phyloP scores from a whole-genome alignment of 257 asterid species.

The Solanum tarapatanum region DNA sequence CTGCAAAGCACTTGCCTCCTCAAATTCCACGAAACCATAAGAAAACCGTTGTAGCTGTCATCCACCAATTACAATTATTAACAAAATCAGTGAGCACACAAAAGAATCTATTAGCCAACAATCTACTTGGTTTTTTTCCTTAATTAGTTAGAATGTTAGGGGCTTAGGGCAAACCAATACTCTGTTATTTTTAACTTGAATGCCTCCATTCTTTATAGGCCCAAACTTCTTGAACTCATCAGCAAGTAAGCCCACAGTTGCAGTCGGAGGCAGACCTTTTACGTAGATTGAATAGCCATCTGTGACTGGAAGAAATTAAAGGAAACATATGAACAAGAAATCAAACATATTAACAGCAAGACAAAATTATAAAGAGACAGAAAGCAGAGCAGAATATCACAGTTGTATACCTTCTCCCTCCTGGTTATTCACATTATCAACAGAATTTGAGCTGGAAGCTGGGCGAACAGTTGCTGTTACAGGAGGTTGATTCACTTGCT shows the following conservation, averaged over 20 bases:
- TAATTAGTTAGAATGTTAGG: not conserved
- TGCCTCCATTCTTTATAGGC: constrained; percentile 50
- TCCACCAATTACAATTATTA: not conserved
- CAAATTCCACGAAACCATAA: constrained; percentile 40
- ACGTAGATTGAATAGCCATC: constrained; percentile 59
- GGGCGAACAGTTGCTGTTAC: constrained; percentile 27
- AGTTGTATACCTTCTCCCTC: constrained; percentile 58
- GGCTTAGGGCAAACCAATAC: constrained; percentile 16
- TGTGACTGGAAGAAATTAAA: constrained; percentile 12
- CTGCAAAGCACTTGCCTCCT: constrained; percentile 28
- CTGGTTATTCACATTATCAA: constrained; percentile 51
- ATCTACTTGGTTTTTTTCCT: not conserved
- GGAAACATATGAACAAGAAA: not conserved
- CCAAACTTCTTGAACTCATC: constrained; percentile 61
- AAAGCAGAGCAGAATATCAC: not conserved
- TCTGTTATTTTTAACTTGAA: constrained; percentile 62
- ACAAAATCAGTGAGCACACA: not conserved
- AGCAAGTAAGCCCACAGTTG: constrained; percentile 33
- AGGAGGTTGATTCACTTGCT: constrained; percentile 30
- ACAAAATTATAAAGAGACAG: not conserved
- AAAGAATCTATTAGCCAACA: not conserved
- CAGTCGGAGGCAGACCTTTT: constrained; percentile 57
- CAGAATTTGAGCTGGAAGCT: constrained; percentile 28
- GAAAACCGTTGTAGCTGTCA: constrained; percentile 17
- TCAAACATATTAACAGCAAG: not conserved